Conservation (phyloP, 495 filamentous ascomycete genomes). For the Tuber aestivum region DNA sequence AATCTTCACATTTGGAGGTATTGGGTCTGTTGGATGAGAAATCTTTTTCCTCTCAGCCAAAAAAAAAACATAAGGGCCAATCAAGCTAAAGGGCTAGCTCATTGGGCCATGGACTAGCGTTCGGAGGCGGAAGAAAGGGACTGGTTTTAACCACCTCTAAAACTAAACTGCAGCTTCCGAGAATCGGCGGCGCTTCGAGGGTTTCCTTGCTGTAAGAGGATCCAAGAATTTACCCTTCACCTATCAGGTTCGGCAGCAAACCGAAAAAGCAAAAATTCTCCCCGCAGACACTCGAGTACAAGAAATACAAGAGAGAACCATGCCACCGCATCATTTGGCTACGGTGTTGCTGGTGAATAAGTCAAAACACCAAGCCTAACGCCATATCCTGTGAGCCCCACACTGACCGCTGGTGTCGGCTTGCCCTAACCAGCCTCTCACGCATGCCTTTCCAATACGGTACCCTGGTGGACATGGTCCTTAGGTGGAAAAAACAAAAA, state of each 20-base stretch:
- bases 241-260: constrained; percentile 26
- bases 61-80: not conserved
- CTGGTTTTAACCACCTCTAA: constrained; percentile 1
- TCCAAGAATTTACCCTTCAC: constrained; percentile 28
- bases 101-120: not conserved
- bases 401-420: constrained; percentile 20
- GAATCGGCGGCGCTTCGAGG: constrained; percentile 14
- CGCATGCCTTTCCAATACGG: constrained; percentile 10
- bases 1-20: not conserved
- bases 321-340: constrained; percentile 30
- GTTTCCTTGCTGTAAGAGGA: constrained; percentile 18
- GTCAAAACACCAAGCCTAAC: constrained; percentile 30
- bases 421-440: constrained; percentile 30
- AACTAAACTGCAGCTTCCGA: not conserved
- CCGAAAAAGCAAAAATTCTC: constrained; percentile 21
- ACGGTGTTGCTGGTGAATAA: constrained; percentile 28
- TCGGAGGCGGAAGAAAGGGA: not conserved
- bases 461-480: not conserved
- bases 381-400: constrained; percentile 11
- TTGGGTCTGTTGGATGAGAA: not conserved
- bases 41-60: not conserved
- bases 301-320: constrained; percentile 17
- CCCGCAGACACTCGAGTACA: constrained; percentile 15
- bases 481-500: not conserved
- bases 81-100: not conserved